Conservation (phyloP, 805 yeast species). For the Saccharomycopsis malanga region DNA sequence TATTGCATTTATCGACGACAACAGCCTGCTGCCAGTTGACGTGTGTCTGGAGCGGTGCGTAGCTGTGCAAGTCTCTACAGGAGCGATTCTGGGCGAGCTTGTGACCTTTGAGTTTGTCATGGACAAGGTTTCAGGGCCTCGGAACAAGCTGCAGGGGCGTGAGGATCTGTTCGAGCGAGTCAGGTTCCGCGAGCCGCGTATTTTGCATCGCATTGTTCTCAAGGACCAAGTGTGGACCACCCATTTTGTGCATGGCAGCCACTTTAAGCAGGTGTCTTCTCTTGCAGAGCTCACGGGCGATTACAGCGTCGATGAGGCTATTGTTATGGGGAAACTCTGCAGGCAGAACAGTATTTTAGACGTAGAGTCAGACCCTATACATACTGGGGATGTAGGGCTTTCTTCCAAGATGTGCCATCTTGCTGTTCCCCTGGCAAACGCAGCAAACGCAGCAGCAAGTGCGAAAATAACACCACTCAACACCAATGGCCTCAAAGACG, state of each 20-base stretch:
- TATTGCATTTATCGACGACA: slow-evolving; percentile 33
- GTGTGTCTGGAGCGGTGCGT: neutral
- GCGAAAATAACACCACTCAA: neutral
- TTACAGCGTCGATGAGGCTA: slow-evolving; percentile 30
- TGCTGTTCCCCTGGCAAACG: slow-evolving; percentile 21
- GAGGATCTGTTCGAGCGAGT: slow-evolving; percentile 12
- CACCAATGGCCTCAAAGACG: neutral
- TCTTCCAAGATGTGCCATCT: slow-evolving; percentile 30
- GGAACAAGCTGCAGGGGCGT: neutral
- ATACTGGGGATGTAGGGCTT: slow-evolving; percentile 35
- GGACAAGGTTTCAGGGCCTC: slow-evolving; percentile 28
- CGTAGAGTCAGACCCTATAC: slow-evolving; percentile 33
- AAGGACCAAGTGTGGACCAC: slow-evolving; percentile 52
- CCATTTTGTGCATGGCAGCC: slow-evolving; percentile 32
- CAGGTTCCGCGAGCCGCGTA: slow-evolving; percentile 27
- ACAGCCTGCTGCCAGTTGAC: neutral
- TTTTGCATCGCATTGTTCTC: slow-evolving; percentile 31
- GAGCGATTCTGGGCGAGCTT: slow-evolving; percentile 30
- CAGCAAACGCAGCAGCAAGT: neutral
- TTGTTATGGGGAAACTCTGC: slow-evolving; percentile 9
- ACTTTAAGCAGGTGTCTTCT: slow-evolving; percentile 44
- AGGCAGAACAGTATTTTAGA: slow-evolving; percentile 35
- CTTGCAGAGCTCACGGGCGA: slow-evolving; percentile 45
- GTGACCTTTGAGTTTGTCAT: slow-evolving; percentile 34
- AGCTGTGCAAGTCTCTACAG: neutral